These are phyloP conservation scores for Malus sieversii DNA, from an alignment of 306 rosid species.

Conservation along the genomic window DNA sequence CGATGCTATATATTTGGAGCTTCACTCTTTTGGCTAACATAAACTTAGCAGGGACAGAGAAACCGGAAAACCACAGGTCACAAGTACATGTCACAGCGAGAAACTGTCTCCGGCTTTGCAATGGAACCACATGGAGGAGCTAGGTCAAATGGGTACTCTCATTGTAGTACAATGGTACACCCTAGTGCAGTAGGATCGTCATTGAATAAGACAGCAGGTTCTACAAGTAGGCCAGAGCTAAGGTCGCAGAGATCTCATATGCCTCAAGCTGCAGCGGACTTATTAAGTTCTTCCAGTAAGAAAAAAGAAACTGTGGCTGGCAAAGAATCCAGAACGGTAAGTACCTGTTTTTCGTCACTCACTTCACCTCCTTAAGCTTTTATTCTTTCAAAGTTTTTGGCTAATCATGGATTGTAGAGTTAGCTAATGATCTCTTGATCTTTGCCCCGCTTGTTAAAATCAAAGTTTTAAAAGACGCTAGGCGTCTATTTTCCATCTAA, in stretches of 20 bases:
- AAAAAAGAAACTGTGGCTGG: slow-evolving; percentile 26
- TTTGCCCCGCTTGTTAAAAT: background rate
- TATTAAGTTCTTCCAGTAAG: slow-evolving; percentile 20
- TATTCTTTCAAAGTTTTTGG: background rate
- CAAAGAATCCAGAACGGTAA: slow-evolving; percentile 45
- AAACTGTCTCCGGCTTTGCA: slow-evolving; percentile 29
- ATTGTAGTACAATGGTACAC: slow-evolving; percentile 35
- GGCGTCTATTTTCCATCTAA: too few relatives aligned
- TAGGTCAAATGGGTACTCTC: slow-evolving; percentile 26
- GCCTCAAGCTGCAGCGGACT: slow-evolving; percentile 31
- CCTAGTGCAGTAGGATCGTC: slow-evolving; percentile 24
- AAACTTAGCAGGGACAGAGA: slow-evolving; percentile 43
- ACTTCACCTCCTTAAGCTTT: background rate
- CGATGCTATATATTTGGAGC: background rate
- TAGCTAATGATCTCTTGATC: background rate
- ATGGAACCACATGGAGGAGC: slow-evolving; percentile 26
- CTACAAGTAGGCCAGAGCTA: slow-evolving; percentile 26
- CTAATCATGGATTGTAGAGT: background rate
- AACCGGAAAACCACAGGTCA: slow-evolving; percentile 26
- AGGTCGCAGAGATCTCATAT: slow-evolving; percentile 40
- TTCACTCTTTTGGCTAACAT: slow-evolving; percentile 17
- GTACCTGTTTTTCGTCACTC: background rate
- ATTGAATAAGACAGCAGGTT: slow-evolving; percentile 27
- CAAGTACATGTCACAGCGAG: slow-evolving; percentile 29
- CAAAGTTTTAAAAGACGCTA: too few relatives aligned